phyloP scores from a whole-genome alignment of 208 protist genomes.

The Acanthamoeba sp. region DNA sequence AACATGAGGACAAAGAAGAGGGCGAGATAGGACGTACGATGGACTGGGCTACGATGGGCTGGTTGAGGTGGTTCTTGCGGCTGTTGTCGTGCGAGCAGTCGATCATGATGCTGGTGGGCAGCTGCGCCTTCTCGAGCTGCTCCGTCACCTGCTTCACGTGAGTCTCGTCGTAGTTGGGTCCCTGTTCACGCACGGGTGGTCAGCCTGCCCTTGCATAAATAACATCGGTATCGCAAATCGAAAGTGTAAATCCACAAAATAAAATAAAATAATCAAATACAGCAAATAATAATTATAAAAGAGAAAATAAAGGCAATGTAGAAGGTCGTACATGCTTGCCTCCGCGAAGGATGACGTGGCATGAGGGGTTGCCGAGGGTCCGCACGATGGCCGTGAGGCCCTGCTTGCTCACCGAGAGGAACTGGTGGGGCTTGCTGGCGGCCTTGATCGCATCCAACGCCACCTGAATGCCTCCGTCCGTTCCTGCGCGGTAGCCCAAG shows the following conservation, averaged over 20 bases:
- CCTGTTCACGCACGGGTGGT: not conserved
- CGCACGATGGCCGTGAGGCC: constrained; percentile 83
- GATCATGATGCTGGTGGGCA: constrained; percentile 84
- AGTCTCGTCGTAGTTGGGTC: constrained; percentile 60
- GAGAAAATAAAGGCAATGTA: too few relatives aligned
- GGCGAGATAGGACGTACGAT: constrained; percentile 48
- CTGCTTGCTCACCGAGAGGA: constrained; percentile 82
- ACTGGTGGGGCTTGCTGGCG: constrained; percentile 82
- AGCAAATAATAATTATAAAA: not conserved
- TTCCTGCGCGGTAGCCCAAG: not conserved
- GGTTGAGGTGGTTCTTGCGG: constrained; percentile 87
- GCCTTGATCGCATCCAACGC: constrained; percentile 80
- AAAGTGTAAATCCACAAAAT: too few relatives aligned
- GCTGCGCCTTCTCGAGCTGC: not conserved
- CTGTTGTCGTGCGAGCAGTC: constrained; percentile 89
- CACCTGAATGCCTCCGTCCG: constrained; percentile 44
- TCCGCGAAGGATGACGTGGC: constrained; percentile 88
- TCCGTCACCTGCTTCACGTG: constrained; percentile 8
- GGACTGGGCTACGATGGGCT: constrained; percentile 79
- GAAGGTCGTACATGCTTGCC: constrained; percentile 73
- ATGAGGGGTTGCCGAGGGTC: constrained; percentile 86
- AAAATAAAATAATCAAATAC: too few relatives aligned
- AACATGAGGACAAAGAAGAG: not conserved
- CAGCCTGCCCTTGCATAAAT: too few relatives aligned
- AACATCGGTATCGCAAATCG: too few relatives aligned